A percentile compares a stretch with the other conserved stretches of the same genome.
Evolutionary conservation across 2,329 filamentous ascomycete species (phyloP).

Genomic region (Dryadomyces quercivorus): DNA sequence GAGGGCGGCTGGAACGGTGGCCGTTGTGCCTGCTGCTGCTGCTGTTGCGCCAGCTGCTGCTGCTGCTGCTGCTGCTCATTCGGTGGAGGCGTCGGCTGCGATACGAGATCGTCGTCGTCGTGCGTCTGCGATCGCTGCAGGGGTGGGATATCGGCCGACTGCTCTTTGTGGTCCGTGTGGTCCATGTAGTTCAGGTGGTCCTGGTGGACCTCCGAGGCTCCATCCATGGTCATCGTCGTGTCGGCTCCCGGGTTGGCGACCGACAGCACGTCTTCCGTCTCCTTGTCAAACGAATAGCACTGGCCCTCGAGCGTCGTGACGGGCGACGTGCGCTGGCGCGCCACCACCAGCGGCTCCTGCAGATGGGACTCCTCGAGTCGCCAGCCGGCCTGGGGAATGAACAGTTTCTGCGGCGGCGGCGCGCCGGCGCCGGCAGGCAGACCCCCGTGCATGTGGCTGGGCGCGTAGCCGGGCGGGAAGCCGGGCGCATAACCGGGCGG

Average conservation of each 20-base stretch:
- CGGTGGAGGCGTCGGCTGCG: neutral
- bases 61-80: neutral
- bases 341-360: slow-evolving; percentile 30
- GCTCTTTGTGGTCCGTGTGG: no score
- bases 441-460: neutral
- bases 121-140: neutral
- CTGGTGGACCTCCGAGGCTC: neutral
- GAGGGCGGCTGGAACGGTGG: neutral
- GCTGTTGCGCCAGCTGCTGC: neutral
- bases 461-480: slow-evolving; percentile 3
- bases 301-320: slow-evolving; percentile 14
- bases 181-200: no score
- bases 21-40: neutral
- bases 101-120: neutral
- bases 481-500: slow-evolving; percentile 1
- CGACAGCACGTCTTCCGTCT: slow-evolving; percentile 25
- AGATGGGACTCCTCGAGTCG: slow-evolving; percentile 43
- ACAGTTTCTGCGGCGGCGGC: slow-evolving; percentile 15
- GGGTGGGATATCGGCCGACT: no score
- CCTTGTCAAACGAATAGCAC: slow-evolving; percentile 36
- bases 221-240: neutral
- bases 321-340: slow-evolving; percentile 22
- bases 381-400: slow-evolving; percentile 36
- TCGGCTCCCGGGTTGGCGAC: no score
- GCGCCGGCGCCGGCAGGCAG: neutral